These are phyloP conservation scores for Paraurostyla sp. DNA, from an alignment of 73 alveolate genomes.

Conservation along the genomic window DNA sequence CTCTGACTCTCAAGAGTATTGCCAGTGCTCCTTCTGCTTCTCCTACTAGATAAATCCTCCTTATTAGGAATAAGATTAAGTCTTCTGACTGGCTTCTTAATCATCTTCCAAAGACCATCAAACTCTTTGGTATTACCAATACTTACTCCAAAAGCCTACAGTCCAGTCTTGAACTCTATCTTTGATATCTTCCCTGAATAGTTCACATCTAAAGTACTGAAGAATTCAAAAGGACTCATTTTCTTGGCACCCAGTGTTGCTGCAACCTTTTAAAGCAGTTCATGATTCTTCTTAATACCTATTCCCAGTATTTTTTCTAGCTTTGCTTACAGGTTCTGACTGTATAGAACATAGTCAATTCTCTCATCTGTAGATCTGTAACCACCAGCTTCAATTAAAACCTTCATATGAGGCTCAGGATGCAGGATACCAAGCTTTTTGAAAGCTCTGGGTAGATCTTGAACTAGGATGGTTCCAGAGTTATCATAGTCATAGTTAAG, in stretches of 20 bases:
- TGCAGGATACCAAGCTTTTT: conserved; percentile 53
- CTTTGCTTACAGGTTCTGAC: conserved; percentile 1
- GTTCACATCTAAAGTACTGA: conserved; percentile 56
- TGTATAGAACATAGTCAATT: conserved; percentile 41
- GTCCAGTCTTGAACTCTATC: conserved; percentile 64
- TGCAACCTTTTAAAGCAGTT: conserved; percentile 12
- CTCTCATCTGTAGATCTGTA: background rate
- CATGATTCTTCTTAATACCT: conserved; percentile 32
- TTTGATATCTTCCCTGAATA: conserved; percentile 36
- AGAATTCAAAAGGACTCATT: conserved; percentile 51
- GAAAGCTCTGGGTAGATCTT: conserved; percentile 34
- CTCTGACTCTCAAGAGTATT: background rate
- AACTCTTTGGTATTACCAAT: conserved; percentile 30
- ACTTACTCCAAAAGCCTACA: conserved; percentile 28
- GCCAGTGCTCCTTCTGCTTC: background rate
- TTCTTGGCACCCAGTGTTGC: conserved; percentile 42
- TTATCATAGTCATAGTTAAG: conserved; percentile 34
- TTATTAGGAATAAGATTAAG: background rate
- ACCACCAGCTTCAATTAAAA: conserved; percentile 56
- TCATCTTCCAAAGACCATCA: conserved; percentile 49
- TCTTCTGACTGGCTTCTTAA: conserved; percentile 34
- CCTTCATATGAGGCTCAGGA: conserved; percentile 57
- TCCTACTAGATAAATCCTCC: conserved; percentile 17
- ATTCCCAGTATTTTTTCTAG: conserved; percentile 25
- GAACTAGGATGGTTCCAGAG: conserved; percentile 19